Conservation (phyloP, 768 basidiomycete genomes). For the Termitomyces sp. region DNA sequence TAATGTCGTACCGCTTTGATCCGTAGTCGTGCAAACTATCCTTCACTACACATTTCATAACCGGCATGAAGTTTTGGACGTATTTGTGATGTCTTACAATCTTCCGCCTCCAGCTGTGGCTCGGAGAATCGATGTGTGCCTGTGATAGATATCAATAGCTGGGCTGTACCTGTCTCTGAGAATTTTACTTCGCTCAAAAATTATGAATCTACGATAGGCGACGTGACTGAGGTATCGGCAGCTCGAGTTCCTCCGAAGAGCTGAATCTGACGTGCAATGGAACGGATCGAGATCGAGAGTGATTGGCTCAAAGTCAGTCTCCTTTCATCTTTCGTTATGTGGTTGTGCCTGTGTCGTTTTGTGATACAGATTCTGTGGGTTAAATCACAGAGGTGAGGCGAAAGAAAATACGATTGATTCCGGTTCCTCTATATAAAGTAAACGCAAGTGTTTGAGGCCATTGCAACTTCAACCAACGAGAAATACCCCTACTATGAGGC, state of each 20-base stretch:
- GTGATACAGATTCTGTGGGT: not conserved
- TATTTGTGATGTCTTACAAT: not conserved
- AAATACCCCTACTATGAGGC: not conserved
- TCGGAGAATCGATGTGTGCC: not conserved
- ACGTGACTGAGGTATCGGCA: not conserved
- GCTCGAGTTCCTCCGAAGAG: not conserved
- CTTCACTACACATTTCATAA: not conserved
- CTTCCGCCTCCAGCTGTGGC: not conserved
- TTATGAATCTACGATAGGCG: not conserved
- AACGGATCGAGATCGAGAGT: not conserved
- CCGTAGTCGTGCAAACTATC: not conserved
- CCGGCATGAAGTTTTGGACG: not conserved
- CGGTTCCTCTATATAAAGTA: not conserved
- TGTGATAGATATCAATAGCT: no score
- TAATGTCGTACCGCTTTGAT: not conserved
- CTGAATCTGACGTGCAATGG: no score
- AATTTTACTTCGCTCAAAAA: not conserved
- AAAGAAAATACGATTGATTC: not conserved
- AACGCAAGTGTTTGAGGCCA: not conserved
- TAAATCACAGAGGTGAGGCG: not conserved
- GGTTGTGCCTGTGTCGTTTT: not conserved
- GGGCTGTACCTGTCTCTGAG: not conserved
- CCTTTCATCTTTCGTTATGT: not conserved
- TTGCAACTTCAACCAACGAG: not conserved
- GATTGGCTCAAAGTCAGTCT: not conserved